Evolutionary conservation across 1,284 basidiomycete genomes (phyloP), one percentile per base, ranked within the genome.

Genomic region (Pyrrhoderma noxium): DNA sequence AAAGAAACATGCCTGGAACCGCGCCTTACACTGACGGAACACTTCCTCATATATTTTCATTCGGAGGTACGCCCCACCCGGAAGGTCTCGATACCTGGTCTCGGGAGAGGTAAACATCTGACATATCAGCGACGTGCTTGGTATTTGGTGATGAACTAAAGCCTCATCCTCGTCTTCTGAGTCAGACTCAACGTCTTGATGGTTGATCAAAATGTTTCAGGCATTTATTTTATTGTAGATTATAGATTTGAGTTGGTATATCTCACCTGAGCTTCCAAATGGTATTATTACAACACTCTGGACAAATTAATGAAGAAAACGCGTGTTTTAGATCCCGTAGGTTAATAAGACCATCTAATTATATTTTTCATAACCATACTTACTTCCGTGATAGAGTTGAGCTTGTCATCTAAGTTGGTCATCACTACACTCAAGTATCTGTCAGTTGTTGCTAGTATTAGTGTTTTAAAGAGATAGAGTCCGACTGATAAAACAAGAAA

Each of bases 21-120:
- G 67, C 8, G 64, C 60, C 27, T 78, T 59, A 58, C 76, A 78
- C 51, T 68, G 73, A 46, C 56, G 65, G 77, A 79, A 82, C 1
- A 74, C 74, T 1, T 57, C 60, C 41, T 60, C 67, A 58, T 79
- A 82, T 1, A 71, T 73, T 40, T 64, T 57, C 37, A 80, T 61
- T 23, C 77, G 71, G 42, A 75, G 58, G 16, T 67, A 60, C n/a
- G 67, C 63, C 2, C 73, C 73, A 38, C 68, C 61, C 1, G 61
- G 62, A 13, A 73, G 58, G 55, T 78, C 76, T 31, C 64, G 63
- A 16, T 69, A 65, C 13, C 57, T 53, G 25, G 60, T 61, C 23
- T 52, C 49, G 11, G 49, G 41, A 2, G 49, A 40, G 4, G 54
- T 55, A 31, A 49, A 49, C 47, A 55, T 51, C 11, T 14, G n/a